Evolutionary conservation across 805 yeast species (phyloP), one percentile per base, ranked within the genome.

Genomic region (Ogataea thermomethanolica): DNA sequence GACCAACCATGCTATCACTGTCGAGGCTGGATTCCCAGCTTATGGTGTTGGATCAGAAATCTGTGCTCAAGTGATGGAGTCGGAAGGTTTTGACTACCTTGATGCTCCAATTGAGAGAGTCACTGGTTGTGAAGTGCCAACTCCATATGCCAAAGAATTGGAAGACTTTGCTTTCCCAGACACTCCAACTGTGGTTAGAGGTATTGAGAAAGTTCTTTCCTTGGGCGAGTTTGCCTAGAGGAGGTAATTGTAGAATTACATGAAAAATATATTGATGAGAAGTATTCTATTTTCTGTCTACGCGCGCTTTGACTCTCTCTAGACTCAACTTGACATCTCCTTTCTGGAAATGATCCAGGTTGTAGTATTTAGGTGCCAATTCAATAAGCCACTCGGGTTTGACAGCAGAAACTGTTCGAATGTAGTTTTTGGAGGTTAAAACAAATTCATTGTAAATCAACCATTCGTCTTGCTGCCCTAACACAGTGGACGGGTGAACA

Each of bases 161-260:
- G 99, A 93, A 79, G 95, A 85, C 72, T 86, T 93, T 64, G 96
- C 98, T 41, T 93, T 93, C 96, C 99, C 99, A 68, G 96, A 90
- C 66, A 76, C 86, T 41, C 91, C 86, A 61, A 79, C 89, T 51
- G 85, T 93, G 57, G 78, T 85, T 62, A 84, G 89, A 76, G 97
- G 89, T 53, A 76, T 77, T 53, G 86, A 81, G 70, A 84, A 83
- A 67, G 90, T 82, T 33, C 73, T 85, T 66, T 79, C 87, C 38
- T 71, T 83, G 46, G 65, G 65, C 46, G 66, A 59, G 50, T 59
- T 54, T 53, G 63, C 63, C 45, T 59, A 46, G 49, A 24, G 27
- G 29, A 25, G 14, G 13, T 34, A 22, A 15, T 10, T 34, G 43
- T 39, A 29, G 34, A 27, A 39, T 20, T 39, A 39, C 38, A 34